Conservation (phyloP, 495 filamentous ascomycete species). For the Hamigera avellanea region DNA sequence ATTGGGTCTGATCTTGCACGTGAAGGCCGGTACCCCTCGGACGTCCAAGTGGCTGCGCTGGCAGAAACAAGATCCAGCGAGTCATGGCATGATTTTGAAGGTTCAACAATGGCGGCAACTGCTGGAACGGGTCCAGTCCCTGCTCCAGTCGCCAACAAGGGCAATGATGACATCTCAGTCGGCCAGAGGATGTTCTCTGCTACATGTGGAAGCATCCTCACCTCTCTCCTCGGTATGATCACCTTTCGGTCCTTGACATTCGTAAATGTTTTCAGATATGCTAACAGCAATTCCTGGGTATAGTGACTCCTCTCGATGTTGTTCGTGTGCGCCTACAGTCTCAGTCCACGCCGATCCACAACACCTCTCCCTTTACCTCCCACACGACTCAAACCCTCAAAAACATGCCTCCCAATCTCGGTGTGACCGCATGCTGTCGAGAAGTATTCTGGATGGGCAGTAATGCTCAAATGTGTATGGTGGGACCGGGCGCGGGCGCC, state of each 20-base stretch:
- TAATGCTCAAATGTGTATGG: conserved; percentile 69
- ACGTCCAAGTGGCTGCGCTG: background rate
- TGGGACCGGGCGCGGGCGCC: conserved; percentile 31
- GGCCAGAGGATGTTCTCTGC: conserved; percentile 91
- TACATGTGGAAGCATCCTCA: conserved; percentile 78
- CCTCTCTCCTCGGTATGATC: conserved; percentile 69
- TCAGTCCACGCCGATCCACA: conserved; percentile 43
- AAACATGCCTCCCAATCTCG: conserved; percentile 61
- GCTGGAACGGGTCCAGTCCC: conserved; percentile 17
- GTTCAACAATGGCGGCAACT: conserved; percentile 23
- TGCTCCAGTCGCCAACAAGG: conserved; percentile 7
- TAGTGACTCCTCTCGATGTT: conserved; percentile 93
- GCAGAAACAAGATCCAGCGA: conserved; percentile 4
- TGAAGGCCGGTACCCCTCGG: conserved; percentile 16
- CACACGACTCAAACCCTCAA: conserved; percentile 47
- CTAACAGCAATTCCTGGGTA: background rate
- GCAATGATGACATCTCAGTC: conserved; percentile 51
- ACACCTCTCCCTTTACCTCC: conserved; percentile 28
- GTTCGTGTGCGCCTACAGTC: conserved; percentile 92
- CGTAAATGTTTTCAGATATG: conserved; percentile 3
- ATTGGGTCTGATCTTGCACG: conserved; percentile 8
- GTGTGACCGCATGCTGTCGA: conserved; percentile 88
- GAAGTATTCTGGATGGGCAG: conserved; percentile 96
- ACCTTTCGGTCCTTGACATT: background rate
- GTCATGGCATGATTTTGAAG: conserved; percentile 28